Base-by-base conservation (phyloP, 768 basidiomycete genomes). In the Lactarius hatsudake region DNA sequence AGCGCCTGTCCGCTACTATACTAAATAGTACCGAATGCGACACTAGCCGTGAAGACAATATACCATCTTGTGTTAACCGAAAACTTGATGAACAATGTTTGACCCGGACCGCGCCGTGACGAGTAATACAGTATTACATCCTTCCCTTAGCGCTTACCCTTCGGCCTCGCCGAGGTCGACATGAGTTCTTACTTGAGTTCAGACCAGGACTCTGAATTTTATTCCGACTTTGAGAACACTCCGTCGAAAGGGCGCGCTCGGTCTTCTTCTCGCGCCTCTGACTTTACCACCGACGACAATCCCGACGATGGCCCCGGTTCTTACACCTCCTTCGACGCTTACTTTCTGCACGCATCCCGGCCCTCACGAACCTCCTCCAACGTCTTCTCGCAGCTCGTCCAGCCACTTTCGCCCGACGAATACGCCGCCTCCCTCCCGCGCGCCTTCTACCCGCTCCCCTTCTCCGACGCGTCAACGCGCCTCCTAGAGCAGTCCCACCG, bases 301-400 rank as follows among this genome's bases (percentile, higher is more conserved):
- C 70, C 73, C 20, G 57, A 67, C 23, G 67, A 70, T 30, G 64
- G 40, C 15, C 65, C 73, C 51, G 76, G 91, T 58, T 83, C 87
- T 4, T 93, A 94, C 30, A 86, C 91, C 7, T 79, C 87, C 8
- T 94, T 95, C 63, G 95, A 98, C 78, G 86, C 89, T 26, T 98
- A 96, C 79, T 92, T 98, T 75, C 81, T 80, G 7, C 83, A 86
- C 48, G 79, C 83, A 34, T 80, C 87, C 10, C 80, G 86, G 28
- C 83, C 88, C 18, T 78, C 86, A 1, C 84, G 85, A 68, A 96
- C 94, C 36, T 93, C 93, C 38, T 79, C 86, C 66, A 88, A 90
- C 71, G 84, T 93, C 59, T 94, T 94, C 76, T 93, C 94, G 0
- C 75, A 83, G 28, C 84, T 88, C 30, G 84, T 93, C 38, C 82